A percentile compares a stretch with the other conserved stretches of the same genome.
phyloP scores from a whole-genome alignment of 257 asterid species.

The Solanum okadae region DNA sequence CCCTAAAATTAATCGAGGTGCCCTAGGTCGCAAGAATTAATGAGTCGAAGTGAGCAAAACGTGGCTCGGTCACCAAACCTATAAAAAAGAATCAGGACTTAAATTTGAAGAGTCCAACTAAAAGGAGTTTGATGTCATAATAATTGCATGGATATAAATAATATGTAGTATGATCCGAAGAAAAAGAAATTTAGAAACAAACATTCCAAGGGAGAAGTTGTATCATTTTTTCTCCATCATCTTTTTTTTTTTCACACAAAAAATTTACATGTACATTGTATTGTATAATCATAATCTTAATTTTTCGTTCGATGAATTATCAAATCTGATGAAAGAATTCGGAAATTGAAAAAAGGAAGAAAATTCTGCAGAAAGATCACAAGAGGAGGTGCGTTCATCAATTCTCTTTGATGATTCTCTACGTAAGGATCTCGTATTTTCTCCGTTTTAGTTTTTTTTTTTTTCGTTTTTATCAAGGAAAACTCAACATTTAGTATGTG shows the following conservation, averaged over 20 bases:
- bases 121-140: neutral
- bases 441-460: neutral
- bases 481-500: neutral
- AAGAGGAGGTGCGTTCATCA: neutral
- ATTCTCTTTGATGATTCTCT: neutral
- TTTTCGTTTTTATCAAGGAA: neutral
- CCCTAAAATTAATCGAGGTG: neutral
- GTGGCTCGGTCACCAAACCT: neutral
- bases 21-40: too few species aligned
- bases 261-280: neutral
- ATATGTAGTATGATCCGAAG: neutral
- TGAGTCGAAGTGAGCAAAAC: neutral
- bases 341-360: neutral
- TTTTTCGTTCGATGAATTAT: neutral
- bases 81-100: neutral
- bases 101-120: neutral
- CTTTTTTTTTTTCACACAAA: neutral
- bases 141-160: neutral
- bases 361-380: neutral
- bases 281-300: neutral
- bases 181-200: neutral
- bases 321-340: neutral
- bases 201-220: neutral
- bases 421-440: neutral
- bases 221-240: neutral